Base-by-base conservation (phyloP, 2,329 filamentous ascomycete species). In the Penicillium italicum region DNA sequence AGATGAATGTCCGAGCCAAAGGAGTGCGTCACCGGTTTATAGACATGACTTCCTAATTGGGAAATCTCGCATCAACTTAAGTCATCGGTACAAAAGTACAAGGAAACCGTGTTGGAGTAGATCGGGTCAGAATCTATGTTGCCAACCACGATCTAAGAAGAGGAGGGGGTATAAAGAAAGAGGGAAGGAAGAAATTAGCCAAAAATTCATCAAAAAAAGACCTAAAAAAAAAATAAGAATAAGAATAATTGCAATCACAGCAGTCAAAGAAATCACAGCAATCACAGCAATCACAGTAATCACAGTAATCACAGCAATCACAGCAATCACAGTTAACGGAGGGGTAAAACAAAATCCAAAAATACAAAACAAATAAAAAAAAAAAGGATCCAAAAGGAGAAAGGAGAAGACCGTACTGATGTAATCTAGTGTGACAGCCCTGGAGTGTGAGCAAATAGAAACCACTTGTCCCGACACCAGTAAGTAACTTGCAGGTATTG, bases 401-500 rank as follows among this genome's bases (percentile, higher is more conserved):
- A 56, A 56, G 28, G 48, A 56, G 60, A 51, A 58, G 62, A 60
- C 58, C 54, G 26, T 24, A 65, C 65, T 60, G 59, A 55, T 59
- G 56, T 63, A 62, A 64, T 64, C 55, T 40, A 46, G 62, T 64
- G 62, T 53, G 55, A 64, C 58, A 41, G 40, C 28, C 43, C 3
- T 33, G 9, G 12, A 16, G n/a, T 5, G 3, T 48, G 46, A 52
- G 40, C 53, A 57, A 60, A 53, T 54, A 34, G 56, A 53, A 40
- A 47, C 33, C 42, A 50, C 54, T 52, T 43, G 42, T 14, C n/a
- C 30, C 20, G 37, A 5, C 28, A 33, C 20, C 20, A 43, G 54
- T 30, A 50, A 44, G 56, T 66, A 60, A 58, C 51, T 57, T 58
- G 60, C 55, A 63, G 62, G 53, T 57, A 62, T 44, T 54, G 57